A percentile compares a stretch with the other conserved stretches of the same genome.
Conservation (phyloP, 345 rosid genomes). For the Salix purpurea region DNA sequence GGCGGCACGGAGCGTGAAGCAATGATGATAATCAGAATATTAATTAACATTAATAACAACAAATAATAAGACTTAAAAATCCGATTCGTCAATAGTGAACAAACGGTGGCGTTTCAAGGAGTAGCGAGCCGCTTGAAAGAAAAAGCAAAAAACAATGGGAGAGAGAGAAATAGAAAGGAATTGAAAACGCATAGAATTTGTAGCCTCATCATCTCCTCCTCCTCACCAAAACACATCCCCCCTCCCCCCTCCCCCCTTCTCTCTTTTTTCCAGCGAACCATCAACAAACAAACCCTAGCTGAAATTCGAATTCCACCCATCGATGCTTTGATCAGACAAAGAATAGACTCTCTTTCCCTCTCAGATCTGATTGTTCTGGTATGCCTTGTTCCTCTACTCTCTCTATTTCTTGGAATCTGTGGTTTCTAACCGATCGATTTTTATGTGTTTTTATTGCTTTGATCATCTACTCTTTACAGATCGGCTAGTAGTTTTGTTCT, state of each 20-base stretch:
- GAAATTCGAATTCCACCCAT: neutral
- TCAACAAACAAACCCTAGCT: conserved; percentile 31
- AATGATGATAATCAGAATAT: too few species aligned
- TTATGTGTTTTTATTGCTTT: neutral
- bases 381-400: neutral
- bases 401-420: neutral
- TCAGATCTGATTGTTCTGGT: conserved; percentile 32
- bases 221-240: conserved; percentile 1
- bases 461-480: neutral
- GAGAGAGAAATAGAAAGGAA: conserved; percentile 7
- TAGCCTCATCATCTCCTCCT: conserved; percentile 31
- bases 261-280: neutral
- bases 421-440: neutral
- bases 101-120: conserved; percentile 21
- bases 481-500: neutral
- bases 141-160: neutral
- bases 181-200: conserved; percentile 20
- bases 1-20: too few species aligned
- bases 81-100: neutral
- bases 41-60: too few species aligned
- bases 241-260: neutral
- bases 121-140: conserved; percentile 19
- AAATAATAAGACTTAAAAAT: too few species aligned
- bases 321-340: conserved; percentile 21
- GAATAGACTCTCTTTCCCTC: neutral